These are phyloP conservation scores for Zymoseptoria pseudotritici DNA, from an alignment of 2,329 filamentous ascomycete genomes.

Conservation along the genomic window DNA sequence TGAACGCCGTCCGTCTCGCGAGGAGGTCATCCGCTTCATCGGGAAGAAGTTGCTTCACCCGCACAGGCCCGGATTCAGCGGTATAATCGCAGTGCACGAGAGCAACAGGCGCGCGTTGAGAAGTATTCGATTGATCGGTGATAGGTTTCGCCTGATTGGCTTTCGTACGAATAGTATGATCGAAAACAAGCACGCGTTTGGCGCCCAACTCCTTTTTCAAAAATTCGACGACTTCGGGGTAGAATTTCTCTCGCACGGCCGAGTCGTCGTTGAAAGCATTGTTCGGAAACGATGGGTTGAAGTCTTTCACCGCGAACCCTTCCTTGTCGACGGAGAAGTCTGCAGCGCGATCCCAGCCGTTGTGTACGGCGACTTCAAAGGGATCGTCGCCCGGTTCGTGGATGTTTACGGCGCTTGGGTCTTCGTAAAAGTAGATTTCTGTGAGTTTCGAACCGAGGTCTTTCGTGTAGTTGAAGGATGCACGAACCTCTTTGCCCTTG, in stretches of 20 bases:
- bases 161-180: constrained; percentile 43
- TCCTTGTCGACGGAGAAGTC: constrained; percentile 41
- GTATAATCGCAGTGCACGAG: constrained; percentile 48
- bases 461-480: constrained; percentile 43
- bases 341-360: constrained; percentile 37
- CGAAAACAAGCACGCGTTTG: constrained; percentile 41
- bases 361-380: constrained; percentile 34
- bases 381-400: constrained; percentile 36
- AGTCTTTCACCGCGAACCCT: constrained; percentile 40
- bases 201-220: constrained; percentile 40
- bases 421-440: constrained; percentile 37
- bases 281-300: constrained; percentile 29
- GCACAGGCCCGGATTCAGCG: constrained; percentile 36
- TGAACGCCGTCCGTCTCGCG: constrained; percentile 40
- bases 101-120: constrained; percentile 40
- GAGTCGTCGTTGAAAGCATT: constrained; percentile 34
- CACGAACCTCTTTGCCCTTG: constrained; percentile 30
- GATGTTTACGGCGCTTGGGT: constrained; percentile 31
- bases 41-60: constrained; percentile 39
- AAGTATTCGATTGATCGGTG: constrained; percentile 29
- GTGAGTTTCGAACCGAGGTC: constrained; percentile 33
- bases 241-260: constrained; percentile 36
- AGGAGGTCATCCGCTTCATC: constrained; percentile 38
- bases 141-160: constrained; percentile 28
- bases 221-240: constrained; percentile 42